These are phyloP conservation scores for Vitis riparia DNA, from an alignment of 164 flowering plant genomes.

Conservation along the genomic window DNA sequence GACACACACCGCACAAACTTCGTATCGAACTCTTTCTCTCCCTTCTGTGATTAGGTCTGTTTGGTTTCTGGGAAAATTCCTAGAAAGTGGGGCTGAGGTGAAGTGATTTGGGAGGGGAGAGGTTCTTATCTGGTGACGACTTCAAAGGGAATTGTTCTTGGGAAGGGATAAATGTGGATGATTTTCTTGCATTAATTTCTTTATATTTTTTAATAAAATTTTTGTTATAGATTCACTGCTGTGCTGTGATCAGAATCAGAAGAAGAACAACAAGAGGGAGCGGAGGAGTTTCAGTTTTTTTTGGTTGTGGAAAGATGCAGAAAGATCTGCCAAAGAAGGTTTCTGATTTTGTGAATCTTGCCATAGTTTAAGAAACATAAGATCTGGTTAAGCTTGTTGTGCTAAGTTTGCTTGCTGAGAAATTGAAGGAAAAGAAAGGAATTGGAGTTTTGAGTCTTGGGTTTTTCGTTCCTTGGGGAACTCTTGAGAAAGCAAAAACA, in stretches of 20 bases:
- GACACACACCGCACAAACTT: too few relatives aligned
- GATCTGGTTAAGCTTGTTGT: not conserved
- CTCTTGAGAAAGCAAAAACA: too few relatives aligned
- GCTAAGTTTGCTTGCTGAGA: slow-evolving; percentile 6
- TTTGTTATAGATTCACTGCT: not conserved
- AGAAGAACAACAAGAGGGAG: not conserved
- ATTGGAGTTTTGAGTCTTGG: not conserved
- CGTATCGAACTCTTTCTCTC: too few relatives aligned
- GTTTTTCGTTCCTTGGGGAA: not conserved
- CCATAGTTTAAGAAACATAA: not conserved
- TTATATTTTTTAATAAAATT: too few relatives aligned
- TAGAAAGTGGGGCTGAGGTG: too few relatives aligned
- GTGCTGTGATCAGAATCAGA: not conserved
- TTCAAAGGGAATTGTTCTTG: too few relatives aligned
- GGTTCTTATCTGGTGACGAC: too few relatives aligned
- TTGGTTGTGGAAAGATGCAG: slow-evolving; percentile 30
- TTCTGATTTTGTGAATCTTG: not conserved
- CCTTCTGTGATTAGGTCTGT: too few relatives aligned
- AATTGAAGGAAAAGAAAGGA: not conserved
- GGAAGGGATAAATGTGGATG: too few relatives aligned
- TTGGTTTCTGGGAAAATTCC: too few relatives aligned
- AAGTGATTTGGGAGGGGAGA: too few relatives aligned
- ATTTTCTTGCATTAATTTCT: not conserved
- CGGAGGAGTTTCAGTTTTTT: not conserved
- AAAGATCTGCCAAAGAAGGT: slow-evolving; percentile 51